Evolutionary conservation across 148 eudicot genomes (phyloP).

Genomic region (Amaranthus hypochondriacus): DNA sequence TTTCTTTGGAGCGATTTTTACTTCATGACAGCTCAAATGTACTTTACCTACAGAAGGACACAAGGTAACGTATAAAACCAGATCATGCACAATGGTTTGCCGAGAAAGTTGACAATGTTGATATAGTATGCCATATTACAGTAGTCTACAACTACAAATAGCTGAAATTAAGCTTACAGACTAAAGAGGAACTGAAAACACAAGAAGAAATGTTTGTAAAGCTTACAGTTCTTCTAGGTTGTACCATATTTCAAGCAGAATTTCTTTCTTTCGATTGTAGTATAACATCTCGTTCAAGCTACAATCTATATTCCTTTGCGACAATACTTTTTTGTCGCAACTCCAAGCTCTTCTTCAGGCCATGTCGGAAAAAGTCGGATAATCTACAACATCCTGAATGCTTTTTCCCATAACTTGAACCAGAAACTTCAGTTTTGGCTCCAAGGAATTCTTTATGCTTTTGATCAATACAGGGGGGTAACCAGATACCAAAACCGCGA

Average conservation of each 20-base stretch:
- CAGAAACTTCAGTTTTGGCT: conserved; percentile 84
- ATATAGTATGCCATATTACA: conserved; percentile 1
- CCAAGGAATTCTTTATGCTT: conserved; percentile 79
- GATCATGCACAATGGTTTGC: too few relatives aligned
- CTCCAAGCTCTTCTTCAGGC: conserved; percentile 76
- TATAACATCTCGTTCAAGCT: conserved; percentile 91
- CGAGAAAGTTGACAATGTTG: too few relatives aligned
- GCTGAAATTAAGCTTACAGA: neutral
- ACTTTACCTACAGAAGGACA: too few relatives aligned
- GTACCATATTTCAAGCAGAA: conserved; percentile 68
- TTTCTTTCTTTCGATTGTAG: conserved; percentile 78
- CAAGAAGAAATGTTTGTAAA: conserved; percentile 11
- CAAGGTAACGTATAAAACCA: too few relatives aligned
- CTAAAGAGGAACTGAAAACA: neutral
- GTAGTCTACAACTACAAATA: conserved; percentile 16
- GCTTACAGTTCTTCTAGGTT: conserved; percentile 31
- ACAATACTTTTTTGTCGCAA: conserved; percentile 68
- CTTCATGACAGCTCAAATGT: too few relatives aligned
- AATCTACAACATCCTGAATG: conserved; percentile 67
- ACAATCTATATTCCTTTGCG: conserved; percentile 50
- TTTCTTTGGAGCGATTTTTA: too few relatives aligned
- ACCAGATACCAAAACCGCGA: conserved; percentile 68
- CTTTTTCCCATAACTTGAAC: conserved; percentile 75
- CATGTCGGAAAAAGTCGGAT: conserved; percentile 81
- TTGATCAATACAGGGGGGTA: conserved; percentile 88